Evolutionary conservation across 129 eudicot genomes (phyloP).

Genomic region (Artemisia tridentata): DNA sequence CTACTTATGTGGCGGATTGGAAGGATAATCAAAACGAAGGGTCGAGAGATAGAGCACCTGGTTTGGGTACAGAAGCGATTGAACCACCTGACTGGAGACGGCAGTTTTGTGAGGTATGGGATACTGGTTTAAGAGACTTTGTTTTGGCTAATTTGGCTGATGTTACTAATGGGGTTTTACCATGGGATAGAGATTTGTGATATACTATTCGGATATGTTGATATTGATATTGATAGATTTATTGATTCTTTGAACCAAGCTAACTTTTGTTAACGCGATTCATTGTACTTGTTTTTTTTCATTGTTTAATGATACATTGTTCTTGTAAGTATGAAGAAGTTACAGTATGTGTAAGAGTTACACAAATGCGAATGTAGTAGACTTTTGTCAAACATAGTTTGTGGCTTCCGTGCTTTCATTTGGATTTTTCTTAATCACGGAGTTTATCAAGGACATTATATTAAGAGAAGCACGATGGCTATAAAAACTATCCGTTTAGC

Average conservation of each 20-base stretch:
- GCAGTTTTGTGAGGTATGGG: constrained; percentile 96
- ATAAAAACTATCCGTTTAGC: too few species aligned
- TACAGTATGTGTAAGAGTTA: constrained; percentile 1
- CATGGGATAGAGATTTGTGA: constrained; percentile 62
- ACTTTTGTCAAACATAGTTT: too few species aligned
- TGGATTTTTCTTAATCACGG: too few species aligned
- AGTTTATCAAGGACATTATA: too few species aligned
- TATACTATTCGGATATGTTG: constrained; percentile 16
- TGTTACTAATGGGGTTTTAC: constrained; percentile 61
- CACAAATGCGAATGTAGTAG: too few species aligned
- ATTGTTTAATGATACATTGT: constrained; percentile 5
- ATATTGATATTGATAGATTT: constrained; percentile 20
- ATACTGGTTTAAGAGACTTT: constrained; percentile 79
- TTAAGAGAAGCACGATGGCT: too few species aligned
- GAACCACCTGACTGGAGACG: constrained; percentile 89
- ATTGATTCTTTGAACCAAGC: constrained; percentile 35
- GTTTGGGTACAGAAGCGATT: constrained; percentile 91
- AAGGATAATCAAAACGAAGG: constrained; percentile 83
- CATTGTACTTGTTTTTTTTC: constrained; percentile 14
- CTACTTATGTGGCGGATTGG: constrained; percentile 99
- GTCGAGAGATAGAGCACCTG: constrained; percentile 95
- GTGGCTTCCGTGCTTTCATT: too few species aligned
- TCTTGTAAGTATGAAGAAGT: constrained; percentile 22
- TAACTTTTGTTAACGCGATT: background rate
- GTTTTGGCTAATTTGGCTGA: constrained; percentile 81